Percentiles rank a stretch among this genome's conserved stretches.
Conservation (phyloP, 2,329 filamentous ascomycete genomes). For the Harringtonia lauricola region DNA sequence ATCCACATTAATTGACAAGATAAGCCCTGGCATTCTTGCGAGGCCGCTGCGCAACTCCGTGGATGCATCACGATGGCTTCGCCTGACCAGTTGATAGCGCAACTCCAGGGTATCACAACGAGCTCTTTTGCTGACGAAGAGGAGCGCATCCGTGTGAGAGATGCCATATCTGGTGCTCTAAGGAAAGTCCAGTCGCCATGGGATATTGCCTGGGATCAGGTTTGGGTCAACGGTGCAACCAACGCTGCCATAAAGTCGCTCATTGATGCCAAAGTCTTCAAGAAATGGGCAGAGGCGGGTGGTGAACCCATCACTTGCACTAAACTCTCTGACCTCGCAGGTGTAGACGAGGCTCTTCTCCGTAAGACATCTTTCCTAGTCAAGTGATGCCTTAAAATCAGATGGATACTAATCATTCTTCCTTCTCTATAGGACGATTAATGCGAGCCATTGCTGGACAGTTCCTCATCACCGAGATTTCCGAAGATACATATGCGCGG, state of each 20-base stretch:
- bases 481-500: neutral
- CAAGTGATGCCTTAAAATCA: too few relatives aligned
- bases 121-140: neutral
- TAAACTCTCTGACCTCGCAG: neutral
- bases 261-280: neutral
- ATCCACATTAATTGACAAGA: too few relatives aligned
- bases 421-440: neutral
- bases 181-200: neutral
- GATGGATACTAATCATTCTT: too few relatives aligned
- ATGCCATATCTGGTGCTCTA: neutral
- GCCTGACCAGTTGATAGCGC: neutral
- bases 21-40: too few relatives aligned
- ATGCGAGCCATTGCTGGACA: neutral
- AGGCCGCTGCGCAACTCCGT: too few relatives aligned
- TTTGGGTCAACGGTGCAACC: neutral
- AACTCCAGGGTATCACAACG: neutral
- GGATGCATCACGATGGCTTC: too few relatives aligned
- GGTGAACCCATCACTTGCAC: neutral
- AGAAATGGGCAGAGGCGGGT: neutral
- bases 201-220: slow-evolving; percentile 1
- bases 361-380: neutral
- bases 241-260: neutral
- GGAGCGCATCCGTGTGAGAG: neutral
- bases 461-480: neutral
- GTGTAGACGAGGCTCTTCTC: neutral